A percentile compares a stretch with the other conserved stretches of the same genome.
phyloP scores from a whole-genome alignment of 106 monocot genomes.

The Gastrodia elata region DNA sequence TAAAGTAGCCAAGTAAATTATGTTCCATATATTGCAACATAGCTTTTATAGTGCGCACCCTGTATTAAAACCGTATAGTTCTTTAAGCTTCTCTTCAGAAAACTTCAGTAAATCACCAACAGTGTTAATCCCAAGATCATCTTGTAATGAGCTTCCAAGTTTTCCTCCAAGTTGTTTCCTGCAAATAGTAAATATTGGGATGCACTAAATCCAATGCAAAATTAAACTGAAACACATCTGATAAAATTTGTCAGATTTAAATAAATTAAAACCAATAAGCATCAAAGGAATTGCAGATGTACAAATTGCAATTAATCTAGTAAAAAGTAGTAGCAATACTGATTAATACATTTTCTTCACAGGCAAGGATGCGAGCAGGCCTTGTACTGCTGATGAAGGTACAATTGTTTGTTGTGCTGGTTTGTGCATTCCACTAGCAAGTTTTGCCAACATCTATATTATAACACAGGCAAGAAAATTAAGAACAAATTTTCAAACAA shows the following conservation, averaged over 20 bases:
- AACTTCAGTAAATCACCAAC: conserved; percentile 81
- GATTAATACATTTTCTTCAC: conserved; percentile 86
- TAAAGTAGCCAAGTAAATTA: conserved; percentile 3
- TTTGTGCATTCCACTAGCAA: conserved; percentile 91
- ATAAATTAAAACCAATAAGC: background rate
- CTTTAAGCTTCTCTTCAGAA: conserved; percentile 68
- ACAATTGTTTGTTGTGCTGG: conserved; percentile 98
- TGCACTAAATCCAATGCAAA: background rate
- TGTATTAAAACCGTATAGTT: conserved; percentile 79
- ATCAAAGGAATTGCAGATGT: background rate
- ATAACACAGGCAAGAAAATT: conserved; percentile 1
- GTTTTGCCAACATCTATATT: conserved; percentile 89
- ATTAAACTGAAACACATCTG: conserved; percentile 2
- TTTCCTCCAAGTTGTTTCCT: conserved; percentile 98
- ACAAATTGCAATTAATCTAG: conserved; percentile 4
- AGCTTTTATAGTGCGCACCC: conserved; percentile 36
- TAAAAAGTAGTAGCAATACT: background rate
- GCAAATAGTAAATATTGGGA: background rate
- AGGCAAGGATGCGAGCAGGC: conserved; percentile 77
- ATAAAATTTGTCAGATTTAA: background rate
- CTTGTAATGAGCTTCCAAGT: conserved; percentile 75
- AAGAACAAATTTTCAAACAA: background rate
- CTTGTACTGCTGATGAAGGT: conserved; percentile 63
- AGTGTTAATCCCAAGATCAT: conserved; percentile 72
- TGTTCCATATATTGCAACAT: background rate